phyloP scores from a whole-genome alignment of 495 filamentous ascomycete species.

The Aspergillus sclerotiicarbonarius region DNA sequence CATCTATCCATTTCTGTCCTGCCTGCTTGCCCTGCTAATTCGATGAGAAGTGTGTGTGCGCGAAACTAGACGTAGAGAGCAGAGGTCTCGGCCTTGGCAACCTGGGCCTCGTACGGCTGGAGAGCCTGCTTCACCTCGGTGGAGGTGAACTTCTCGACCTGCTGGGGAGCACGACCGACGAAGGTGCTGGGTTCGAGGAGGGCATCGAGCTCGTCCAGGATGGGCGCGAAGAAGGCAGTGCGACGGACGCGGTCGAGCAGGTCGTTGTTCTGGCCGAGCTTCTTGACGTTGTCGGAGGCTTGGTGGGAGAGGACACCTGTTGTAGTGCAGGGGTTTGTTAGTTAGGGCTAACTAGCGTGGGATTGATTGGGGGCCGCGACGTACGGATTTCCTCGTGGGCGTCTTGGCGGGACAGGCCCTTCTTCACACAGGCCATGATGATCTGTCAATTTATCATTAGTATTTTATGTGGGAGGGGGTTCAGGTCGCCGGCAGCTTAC shows the following conservation, averaged over 20 bases:
- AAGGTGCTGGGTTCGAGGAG: constrained; percentile 69
- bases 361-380: constrained; percentile 3
- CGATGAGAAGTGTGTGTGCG: neutral
- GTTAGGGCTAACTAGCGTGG: neutral
- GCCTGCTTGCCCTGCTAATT: neutral
- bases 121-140: constrained; percentile 53
- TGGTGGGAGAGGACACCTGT: constrained; percentile 79
- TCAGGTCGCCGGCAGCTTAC: constrained; percentile 19
- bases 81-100: constrained; percentile 47
- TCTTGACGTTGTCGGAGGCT: constrained; percentile 77
- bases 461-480: neutral
- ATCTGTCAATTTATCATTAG: constrained; percentile 47
- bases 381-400: constrained; percentile 82
- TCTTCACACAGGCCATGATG: constrained; percentile 79
- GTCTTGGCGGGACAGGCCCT: constrained; percentile 79
- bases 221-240: constrained; percentile 77
- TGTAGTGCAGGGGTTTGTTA: constrained; percentile 11
- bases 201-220: constrained; percentile 69
- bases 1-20: no score
- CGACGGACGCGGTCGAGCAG: constrained; percentile 76
- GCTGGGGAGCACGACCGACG: constrained; percentile 61
- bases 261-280: constrained; percentile 76
- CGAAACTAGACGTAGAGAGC: constrained; percentile 49
- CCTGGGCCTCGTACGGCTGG: constrained; percentile 43
- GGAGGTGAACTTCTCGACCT: constrained; percentile 56